Conservation (phyloP, 306 rosid genomes). For the Cicer judaicum region DNA sequence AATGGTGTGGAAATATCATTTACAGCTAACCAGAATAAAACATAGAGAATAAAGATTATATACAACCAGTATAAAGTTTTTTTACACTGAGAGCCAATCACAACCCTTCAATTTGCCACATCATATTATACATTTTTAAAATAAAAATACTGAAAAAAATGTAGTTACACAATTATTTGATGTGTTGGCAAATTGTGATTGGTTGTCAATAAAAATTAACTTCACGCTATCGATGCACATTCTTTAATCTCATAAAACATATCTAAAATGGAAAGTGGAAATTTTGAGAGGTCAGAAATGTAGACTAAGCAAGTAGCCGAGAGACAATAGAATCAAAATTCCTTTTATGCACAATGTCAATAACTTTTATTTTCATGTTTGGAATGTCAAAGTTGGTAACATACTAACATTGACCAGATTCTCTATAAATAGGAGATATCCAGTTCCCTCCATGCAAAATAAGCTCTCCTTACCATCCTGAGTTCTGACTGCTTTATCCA, state of each 20-base stretch:
- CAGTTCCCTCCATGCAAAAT: constrained; percentile 43
- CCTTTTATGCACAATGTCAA: constrained; percentile 26
- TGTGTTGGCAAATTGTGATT: no score
- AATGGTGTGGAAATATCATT: constrained; percentile 24
- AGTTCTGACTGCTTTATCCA: constrained; percentile 31
- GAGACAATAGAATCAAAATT: constrained; percentile 31
- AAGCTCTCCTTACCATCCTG: constrained; percentile 31
- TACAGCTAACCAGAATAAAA: constrained; percentile 15
- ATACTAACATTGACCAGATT: constrained; percentile 46
- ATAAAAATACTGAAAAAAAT: no score
- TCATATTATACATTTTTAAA: no score
- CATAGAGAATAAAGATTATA: not conserved
- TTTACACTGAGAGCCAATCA: no score
- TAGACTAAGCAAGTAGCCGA: constrained; percentile 38
- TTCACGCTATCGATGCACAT: no score
- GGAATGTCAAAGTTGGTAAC: constrained; percentile 55
- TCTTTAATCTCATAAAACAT: not conserved
- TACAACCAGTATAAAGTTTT: no score
- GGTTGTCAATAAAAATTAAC: no score
- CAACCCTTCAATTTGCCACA: no score
- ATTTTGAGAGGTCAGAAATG: constrained; percentile 35
- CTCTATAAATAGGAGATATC: constrained; percentile 59
- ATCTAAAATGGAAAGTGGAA: not conserved
- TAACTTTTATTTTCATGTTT: constrained; percentile 2
- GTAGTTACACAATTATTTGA: no score